phyloP scores from a whole-genome alignment of 495 filamentous ascomycete species.

The Aspergillus coremiiformis region DNA sequence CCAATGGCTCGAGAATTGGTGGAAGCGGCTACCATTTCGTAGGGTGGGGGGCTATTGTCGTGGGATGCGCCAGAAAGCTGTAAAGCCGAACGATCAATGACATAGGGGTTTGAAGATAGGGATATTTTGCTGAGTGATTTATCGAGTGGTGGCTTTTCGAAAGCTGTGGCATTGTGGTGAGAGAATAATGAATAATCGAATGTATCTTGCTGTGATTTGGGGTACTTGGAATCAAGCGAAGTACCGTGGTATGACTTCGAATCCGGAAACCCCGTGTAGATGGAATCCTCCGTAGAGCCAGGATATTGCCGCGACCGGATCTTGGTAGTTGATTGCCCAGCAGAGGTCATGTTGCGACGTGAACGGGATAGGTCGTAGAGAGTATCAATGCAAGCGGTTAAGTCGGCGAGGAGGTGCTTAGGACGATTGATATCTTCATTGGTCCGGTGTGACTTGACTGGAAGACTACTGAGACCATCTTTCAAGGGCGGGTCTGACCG shows the following conservation, averaged over 20 bases:
- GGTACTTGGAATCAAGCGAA: slow-evolving; percentile 27
- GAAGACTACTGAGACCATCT: slow-evolving; percentile 25
- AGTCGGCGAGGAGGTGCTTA: slow-evolving; percentile 59
- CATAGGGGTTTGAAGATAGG: slow-evolving; percentile 22
- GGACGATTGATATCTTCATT: slow-evolving; percentile 42
- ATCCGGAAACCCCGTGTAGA: slow-evolving; percentile 7
- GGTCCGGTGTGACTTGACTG: slow-evolving; percentile 43
- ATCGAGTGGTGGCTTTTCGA: slow-evolving; percentile 12
- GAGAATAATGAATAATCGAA: slow-evolving; percentile 16
- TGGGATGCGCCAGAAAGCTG: slow-evolving; percentile 37
- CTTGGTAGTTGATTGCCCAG: slow-evolving; percentile 22
- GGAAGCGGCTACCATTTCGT: slow-evolving; percentile 38
- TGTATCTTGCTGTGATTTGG: slow-evolving; percentile 11
- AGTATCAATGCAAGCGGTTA: slow-evolving; percentile 81
- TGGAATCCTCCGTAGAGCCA: slow-evolving; percentile 7
- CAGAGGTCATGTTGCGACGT: slow-evolving; percentile 45
- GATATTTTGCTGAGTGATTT: slow-evolving; percentile 12
- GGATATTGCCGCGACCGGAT: slow-evolving; percentile 22
- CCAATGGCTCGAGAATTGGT: slow-evolving; percentile 43
- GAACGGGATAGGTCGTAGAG: slow-evolving; percentile 80
- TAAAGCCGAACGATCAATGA: slow-evolving; percentile 39
- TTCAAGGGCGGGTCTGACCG: slow-evolving; percentile 31
- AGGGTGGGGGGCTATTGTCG: slow-evolving; percentile 40
- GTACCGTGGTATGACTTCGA: slow-evolving; percentile 23
- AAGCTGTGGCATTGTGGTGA: slow-evolving; percentile 16